Evolutionary conservation across 208 protist species (phyloP).

Genomic region (Acanthamoeba culbertsoni): DNA sequence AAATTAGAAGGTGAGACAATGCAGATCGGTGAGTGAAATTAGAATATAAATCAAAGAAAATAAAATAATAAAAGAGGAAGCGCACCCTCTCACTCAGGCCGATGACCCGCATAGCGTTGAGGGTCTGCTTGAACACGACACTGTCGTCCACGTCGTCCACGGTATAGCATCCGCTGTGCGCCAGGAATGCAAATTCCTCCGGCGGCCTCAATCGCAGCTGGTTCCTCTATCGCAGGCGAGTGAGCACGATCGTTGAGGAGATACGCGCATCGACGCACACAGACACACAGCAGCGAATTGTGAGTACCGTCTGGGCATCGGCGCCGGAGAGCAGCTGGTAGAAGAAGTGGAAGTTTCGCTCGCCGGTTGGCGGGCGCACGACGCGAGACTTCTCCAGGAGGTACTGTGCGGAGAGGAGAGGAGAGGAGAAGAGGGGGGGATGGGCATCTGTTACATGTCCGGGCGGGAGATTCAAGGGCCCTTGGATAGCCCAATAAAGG

Average conservation of each 20-base stretch:
- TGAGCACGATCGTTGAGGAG: background rate
- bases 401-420: background rate
- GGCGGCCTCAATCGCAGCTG: constrained; percentile 35
- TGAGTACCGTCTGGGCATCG: background rate
- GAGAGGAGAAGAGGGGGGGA: constrained; percentile 54
- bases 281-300: too few species aligned
- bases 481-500: too few species aligned
- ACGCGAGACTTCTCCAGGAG: constrained; percentile 70
- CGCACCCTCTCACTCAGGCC: background rate
- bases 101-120: constrained; percentile 18
- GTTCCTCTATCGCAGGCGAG: background rate
- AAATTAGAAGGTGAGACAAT: too few species aligned
- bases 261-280: too few species aligned
- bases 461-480: constrained; percentile 64
- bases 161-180: constrained; percentile 74
- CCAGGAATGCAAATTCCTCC: constrained; percentile 81
- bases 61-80: too few species aligned
- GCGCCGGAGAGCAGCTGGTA: constrained; percentile 42
- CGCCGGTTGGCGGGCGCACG: background rate
- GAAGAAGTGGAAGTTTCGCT: constrained; percentile 39
- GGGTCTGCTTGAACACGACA: constrained; percentile 78
- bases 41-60: too few species aligned
- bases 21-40: too few species aligned
- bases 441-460: constrained; percentile 78
- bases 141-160: constrained; percentile 83